Evolutionary conservation across 805 yeast species (phyloP), one percentile per base, ranked within the genome.

Genomic region (Monosporozyma unispora): DNA sequence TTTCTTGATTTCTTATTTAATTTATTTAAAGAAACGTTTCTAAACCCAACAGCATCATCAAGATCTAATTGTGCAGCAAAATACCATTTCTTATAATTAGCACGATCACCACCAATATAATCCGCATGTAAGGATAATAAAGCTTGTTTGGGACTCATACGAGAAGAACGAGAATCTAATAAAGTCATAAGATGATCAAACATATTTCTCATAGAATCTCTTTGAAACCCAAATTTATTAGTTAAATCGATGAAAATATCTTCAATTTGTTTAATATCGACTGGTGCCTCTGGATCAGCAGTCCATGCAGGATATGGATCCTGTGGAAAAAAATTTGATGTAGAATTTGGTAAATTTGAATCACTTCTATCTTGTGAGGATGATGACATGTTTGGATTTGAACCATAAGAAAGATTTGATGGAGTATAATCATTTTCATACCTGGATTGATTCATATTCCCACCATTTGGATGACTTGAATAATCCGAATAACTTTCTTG

Each of bases 231-330:
- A 63, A 86, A 85, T 69, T 80, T 82, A 70, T 85, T 85, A 40
- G 91, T 74, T 66, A 86, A 73, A 67, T 86, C 93, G 62, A 86
- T 86, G 64, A 86, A 86, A 37, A 85, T 80, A 71, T 86, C 95
- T 71, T 86, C 95, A 64, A 86, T 83, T 67, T 86, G 91, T 68
- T 86, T 93, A 49, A 86, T 77, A 45, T 87, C 75, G 50, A 84
- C 83, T 12, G 95, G 95, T 22, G 91, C 88, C 67, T 85, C 91
- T 50, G 85, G 89, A 69, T 93, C 98, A 45, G 95, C 95, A 25
- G 96, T 87, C 99, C 99, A 93, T 46, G 99, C 98, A 43, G 99
- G 99, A 68, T 91, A 93, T 29, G 99, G 99, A 68, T 93, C 93
- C 42, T 89, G 80, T 60, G 95, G 76, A 71, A 84, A 59, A 16